Evolutionary conservation across 176 grass and related monocot species (phyloP).

Genomic region (Tuctoria greenei): DNA sequence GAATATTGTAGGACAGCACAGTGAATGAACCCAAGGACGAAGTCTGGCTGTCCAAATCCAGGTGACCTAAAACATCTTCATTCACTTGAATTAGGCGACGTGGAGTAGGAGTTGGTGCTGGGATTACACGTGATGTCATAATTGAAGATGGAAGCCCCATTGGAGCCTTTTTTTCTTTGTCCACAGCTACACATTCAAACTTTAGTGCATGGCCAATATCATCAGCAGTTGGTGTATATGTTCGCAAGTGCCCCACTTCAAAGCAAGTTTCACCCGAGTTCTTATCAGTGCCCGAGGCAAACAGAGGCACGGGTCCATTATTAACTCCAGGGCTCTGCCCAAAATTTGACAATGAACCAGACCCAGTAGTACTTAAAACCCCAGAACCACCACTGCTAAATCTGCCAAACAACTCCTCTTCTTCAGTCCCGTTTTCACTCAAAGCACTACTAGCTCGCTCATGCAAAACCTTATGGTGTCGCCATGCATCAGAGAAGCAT

Average conservation of each 20-base stretch:
- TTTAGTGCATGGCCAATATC: constrained; percentile 96
- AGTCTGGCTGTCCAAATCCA: constrained; percentile 69
- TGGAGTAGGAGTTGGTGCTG: constrained; percentile 88
- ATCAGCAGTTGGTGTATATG: constrained; percentile 89
- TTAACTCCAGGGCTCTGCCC: constrained; percentile 55
- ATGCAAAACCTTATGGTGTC: constrained; percentile 88
- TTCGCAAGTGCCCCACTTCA: constrained; percentile 72
- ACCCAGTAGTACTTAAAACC: constrained; percentile 44
- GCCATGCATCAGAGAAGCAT: constrained; percentile 96
- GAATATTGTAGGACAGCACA: constrained; percentile 97
- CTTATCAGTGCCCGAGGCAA: constrained; percentile 58
- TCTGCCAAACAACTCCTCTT: constrained; percentile 90
- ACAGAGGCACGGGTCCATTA: constrained; percentile 56
- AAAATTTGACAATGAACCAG: constrained; percentile 50
- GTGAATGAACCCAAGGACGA: constrained; percentile 74
- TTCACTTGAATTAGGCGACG: constrained; percentile 87
- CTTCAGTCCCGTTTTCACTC: constrained; percentile 89
- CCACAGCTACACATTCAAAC: constrained; percentile 80
- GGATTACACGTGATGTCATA: constrained; percentile 95
- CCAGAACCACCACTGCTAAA: constrained; percentile 58
- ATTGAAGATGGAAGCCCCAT: constrained; percentile 62
- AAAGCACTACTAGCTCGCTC: constrained; percentile 75
- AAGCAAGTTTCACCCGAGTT: constrained; percentile 88
- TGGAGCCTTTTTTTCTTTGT: constrained; percentile 60
- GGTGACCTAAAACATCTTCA: constrained; percentile 61